A percentile compares a stretch with the other conserved stretches of the same genome.
These are phyloP conservation scores for Leccinum longicurvipes DNA, from an alignment of 768 basidiomycete genomes.

Conservation along the genomic window DNA sequence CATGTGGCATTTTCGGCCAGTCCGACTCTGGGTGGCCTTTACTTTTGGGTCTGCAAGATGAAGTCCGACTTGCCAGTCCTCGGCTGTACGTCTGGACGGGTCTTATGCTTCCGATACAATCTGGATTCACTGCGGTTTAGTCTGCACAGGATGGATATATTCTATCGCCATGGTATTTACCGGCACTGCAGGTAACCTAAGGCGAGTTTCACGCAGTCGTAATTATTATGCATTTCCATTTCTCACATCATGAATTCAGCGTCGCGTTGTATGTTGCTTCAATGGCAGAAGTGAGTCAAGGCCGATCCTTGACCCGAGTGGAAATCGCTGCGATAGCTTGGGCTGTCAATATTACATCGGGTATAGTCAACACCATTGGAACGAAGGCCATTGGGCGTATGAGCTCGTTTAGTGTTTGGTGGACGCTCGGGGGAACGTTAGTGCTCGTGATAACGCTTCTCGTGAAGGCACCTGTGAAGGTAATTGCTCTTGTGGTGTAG, in stretches of 20 bases:
- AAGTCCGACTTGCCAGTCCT: constrained; percentile 51
- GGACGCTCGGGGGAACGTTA: constrained; percentile 57
- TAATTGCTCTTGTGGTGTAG: constrained; percentile 11
- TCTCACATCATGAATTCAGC: constrained; percentile 22
- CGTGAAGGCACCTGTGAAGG: constrained; percentile 53
- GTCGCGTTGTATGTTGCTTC: constrained; percentile 56
- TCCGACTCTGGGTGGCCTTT: constrained; percentile 56
- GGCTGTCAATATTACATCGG: constrained; percentile 54
- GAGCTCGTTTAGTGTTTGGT: constrained; percentile 57
- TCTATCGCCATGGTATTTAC: constrained; percentile 60
- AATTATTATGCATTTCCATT: not conserved
- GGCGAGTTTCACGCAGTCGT: constrained; percentile 25
- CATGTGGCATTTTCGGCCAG: constrained; percentile 24
- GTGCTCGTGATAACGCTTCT: constrained; percentile 56
- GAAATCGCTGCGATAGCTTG: constrained; percentile 54
- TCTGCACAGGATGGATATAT: constrained; percentile 56
- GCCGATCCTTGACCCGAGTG: constrained; percentile 42
- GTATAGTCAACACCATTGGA: constrained; percentile 52
- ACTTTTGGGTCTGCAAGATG: constrained; percentile 65
- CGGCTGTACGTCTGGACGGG: constrained; percentile 40
- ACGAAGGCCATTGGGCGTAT: constrained; percentile 55
- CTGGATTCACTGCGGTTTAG: constrained; percentile 13
- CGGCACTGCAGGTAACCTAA: constrained; percentile 56
- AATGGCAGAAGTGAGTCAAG: constrained; percentile 46
- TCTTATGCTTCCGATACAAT: not conserved